Evolutionary conservation across 129 eudicot genomes (phyloP), one percentile per base, ranked within the genome.

Genomic region (Flaveria brownii): DNA sequence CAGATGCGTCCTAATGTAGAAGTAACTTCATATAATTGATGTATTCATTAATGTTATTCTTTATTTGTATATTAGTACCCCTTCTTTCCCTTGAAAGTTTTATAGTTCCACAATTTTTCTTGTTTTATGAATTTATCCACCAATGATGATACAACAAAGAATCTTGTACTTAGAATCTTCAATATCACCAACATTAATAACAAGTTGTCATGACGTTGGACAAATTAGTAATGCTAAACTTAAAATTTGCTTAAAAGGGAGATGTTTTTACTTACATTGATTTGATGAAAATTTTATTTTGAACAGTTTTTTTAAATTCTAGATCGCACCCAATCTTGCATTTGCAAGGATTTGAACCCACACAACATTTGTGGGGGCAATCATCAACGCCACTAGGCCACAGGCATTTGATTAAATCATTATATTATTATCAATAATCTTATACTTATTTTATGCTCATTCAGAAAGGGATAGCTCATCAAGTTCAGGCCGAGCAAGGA

Each of bases 401-500:
- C 1, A 36, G 2, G 11, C 49, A 9, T 45, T 45, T 42, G 17
- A 18, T 20, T 15, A 30, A 11, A 15, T 63, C 9, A 9, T 33
- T 75, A 20, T 36, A 8, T 12, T 78, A 26, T 78, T 70, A 12
- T 15, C 0, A 46, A 59, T 39, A 41, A 46, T 78, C 42, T 47
- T 78, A 78, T 26, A 42, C 68, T 43, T 45, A 25, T 45, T 60
- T 79, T 72, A 18, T 54, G 74, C 39, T 15, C 57, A 64, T 70
- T 64, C 75, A 85, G 89, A 82, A 71, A 49, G 46, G 46, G 80
- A 76, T 30, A 77, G 78, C 72, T 80, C 85, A 42, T 71, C 87
- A 26, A 82, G 82, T 73, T 81, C 88, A 55, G 78, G 82, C 79
- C 68, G 73, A 71, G 82, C 74, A 68, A 84, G 91, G 70, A 82